These are phyloP conservation scores for Aspergillus clavatus DNA, from an alignment of 2,329 filamentous ascomycete genomes.

Conservation along the genomic window DNA sequence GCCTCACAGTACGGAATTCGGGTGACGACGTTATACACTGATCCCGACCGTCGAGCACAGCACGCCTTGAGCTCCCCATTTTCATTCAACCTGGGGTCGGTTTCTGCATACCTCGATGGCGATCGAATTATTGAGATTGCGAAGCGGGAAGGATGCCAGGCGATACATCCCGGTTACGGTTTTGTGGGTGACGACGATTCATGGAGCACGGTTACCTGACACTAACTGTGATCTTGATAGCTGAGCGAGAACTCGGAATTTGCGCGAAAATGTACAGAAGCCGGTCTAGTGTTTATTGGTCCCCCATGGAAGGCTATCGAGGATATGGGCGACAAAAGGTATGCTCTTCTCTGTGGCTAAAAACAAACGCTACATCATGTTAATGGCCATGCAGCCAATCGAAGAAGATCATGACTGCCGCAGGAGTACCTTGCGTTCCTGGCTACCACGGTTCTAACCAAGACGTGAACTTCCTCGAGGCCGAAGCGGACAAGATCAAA, in stretches of 20 bases:
- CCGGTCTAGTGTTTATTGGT: slow-evolving; percentile 90
- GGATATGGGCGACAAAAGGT: slow-evolving; percentile 87
- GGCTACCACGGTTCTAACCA: slow-evolving; percentile 91
- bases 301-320: slow-evolving; percentile 73
- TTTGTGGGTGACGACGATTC: slow-evolving; percentile 52
- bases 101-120: slow-evolving; percentile 86
- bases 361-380: background rate
- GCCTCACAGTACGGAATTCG: slow-evolving; percentile 83
- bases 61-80: slow-evolving; percentile 82
- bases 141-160: slow-evolving; percentile 78
- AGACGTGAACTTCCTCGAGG: slow-evolving; percentile 56
- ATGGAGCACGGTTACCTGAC: background rate
- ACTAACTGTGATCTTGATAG: slow-evolving; percentile 21
- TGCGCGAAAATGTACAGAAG: slow-evolving; percentile 79
- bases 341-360: slow-evolving; percentile 6
- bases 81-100: slow-evolving; percentile 75
- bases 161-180: slow-evolving; percentile 93
- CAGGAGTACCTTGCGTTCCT: slow-evolving; percentile 93
- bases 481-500: slow-evolving; percentile 67
- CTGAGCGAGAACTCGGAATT: slow-evolving; percentile 91
- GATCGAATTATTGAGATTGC: slow-evolving; percentile 87
- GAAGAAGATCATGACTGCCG: slow-evolving; percentile 93
- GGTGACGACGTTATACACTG: slow-evolving; percentile 92
- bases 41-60: slow-evolving; percentile 80
- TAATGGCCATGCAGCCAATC: slow-evolving; percentile 51